These are phyloP conservation scores for Thalassiosira hispida DNA, from an alignment of 352 stramenopile genomes.

Conservation along the genomic window DNA sequence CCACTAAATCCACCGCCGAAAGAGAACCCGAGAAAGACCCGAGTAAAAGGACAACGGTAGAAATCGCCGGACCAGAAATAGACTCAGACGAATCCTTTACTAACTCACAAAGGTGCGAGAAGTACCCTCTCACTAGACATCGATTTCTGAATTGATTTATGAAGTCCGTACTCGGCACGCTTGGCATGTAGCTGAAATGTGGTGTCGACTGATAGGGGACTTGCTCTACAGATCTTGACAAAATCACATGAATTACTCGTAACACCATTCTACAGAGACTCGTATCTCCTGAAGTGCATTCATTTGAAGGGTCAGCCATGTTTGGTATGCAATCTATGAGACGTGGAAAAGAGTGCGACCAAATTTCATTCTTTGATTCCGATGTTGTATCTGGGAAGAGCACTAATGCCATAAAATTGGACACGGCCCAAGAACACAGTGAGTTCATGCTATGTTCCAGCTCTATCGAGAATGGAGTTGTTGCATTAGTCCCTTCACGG, in stretches of 20 bases:
- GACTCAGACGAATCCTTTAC: slow-evolving; percentile 31
- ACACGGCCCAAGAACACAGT: slow-evolving; percentile 41
- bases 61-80: slow-evolving; percentile 42
- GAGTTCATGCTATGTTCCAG: slow-evolving; percentile 33
- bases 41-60: slow-evolving; percentile 43
- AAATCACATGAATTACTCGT: slow-evolving; percentile 40
- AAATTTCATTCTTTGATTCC: slow-evolving; percentile 32
- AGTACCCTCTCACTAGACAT: slow-evolving; percentile 47
- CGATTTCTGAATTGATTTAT: slow-evolving; percentile 38
- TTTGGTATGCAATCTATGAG: slow-evolving; percentile 53
- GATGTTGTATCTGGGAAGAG: slow-evolving; percentile 23
- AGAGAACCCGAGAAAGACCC: slow-evolving; percentile 6
- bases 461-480: not conserved
- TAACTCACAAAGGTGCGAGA: slow-evolving; percentile 52
- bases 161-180: no score
- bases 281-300: slow-evolving; percentile 18
- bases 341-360: slow-evolving; percentile 43
- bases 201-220: not conserved
- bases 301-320: slow-evolving; percentile 22
- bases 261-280: slow-evolving; percentile 37
- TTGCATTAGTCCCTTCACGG: not conserved
- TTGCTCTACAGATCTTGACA: slow-evolving; percentile 11
- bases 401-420: slow-evolving; percentile 38
- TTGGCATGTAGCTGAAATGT: no score
- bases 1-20: slow-evolving; percentile 8